A percentile compares a stretch with the other conserved stretches of the same genome.
Conservation (phyloP, 345 rosid genomes). For the Pseudoturritis turrita region DNA sequence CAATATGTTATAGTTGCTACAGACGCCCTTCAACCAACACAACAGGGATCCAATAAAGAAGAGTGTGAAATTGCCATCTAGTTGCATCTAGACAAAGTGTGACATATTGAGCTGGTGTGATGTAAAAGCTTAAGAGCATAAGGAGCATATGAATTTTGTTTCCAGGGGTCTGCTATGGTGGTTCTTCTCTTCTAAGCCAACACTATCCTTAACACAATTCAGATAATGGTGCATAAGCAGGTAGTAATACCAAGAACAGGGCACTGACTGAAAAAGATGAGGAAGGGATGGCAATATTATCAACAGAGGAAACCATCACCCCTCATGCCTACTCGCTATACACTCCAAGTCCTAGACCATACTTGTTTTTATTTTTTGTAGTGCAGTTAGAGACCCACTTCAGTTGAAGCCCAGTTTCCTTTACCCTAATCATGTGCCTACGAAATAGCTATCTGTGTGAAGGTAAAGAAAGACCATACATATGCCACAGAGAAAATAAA, state of each 20-base stretch:
- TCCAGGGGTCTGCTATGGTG: neutral
- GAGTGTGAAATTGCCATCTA: neutral
- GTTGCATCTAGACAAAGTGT: conserved; percentile 1
- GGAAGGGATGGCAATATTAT: neutral
- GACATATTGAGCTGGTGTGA: neutral
- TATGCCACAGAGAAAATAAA: neutral
- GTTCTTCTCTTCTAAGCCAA: neutral
- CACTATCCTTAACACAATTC: neutral
- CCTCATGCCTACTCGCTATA: neutral
- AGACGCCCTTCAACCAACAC: conserved; percentile 1
- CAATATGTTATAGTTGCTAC: neutral
- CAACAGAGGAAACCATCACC: neutral
- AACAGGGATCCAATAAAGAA: conserved; percentile 2
- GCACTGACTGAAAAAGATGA: neutral
- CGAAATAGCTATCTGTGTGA: neutral
- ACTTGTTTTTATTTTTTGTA: neutral
- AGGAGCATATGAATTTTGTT: neutral
- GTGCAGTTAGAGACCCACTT: conserved; percentile 1
- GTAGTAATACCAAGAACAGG: neutral
- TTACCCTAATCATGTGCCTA: neutral
- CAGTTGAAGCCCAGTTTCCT: neutral
- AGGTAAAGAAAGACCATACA: neutral
- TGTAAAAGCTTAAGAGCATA: neutral
- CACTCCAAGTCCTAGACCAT: neutral
- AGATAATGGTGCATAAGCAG: neutral